Conservation (phyloP, 2,329 filamentous ascomycete species). For the Clonostachys rhizophaga region DNA sequence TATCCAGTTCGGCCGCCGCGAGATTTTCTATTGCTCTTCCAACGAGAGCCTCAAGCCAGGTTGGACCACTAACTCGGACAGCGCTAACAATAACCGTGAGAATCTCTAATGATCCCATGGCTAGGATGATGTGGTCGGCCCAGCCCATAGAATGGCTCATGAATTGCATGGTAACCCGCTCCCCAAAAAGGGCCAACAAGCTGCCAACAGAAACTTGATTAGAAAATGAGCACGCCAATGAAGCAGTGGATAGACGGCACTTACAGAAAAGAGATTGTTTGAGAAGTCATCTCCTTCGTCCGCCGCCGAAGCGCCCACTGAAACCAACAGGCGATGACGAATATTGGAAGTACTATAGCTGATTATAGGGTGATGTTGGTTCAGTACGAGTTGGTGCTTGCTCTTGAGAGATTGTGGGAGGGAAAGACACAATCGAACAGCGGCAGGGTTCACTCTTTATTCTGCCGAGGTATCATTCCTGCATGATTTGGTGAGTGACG, state of each 20-base stretch:
- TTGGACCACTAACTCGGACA: constrained; percentile 32
- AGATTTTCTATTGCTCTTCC: constrained; percentile 17
- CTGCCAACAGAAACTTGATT: no score
- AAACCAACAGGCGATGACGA: no score
- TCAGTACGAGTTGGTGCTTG: no score
- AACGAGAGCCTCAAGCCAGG: constrained; percentile 32
- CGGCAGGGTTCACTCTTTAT: no score
- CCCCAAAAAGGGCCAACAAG: constrained; percentile 26
- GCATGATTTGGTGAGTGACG: no score
- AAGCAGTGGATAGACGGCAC: background rate
- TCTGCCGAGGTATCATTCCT: no score
- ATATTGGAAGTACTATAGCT: no score
- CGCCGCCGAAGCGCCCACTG: no score
- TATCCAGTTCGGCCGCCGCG: background rate
- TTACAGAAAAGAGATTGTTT: constrained; percentile 3
- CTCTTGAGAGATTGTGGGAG: no score
- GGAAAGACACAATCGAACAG: no score
- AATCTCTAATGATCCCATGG: constrained; percentile 35
- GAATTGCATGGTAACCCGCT: constrained; percentile 38
- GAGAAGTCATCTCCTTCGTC: constrained; percentile 1
- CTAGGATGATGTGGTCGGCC: constrained; percentile 36
- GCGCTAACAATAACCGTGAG: constrained; percentile 33
- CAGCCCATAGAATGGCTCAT: constrained; percentile 30
- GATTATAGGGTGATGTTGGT: no score
- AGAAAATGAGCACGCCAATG: no score